These are phyloP conservation scores for Fagopyrum esculentum DNA, from an alignment of 148 eudicot genomes.

Conservation along the genomic window DNA sequence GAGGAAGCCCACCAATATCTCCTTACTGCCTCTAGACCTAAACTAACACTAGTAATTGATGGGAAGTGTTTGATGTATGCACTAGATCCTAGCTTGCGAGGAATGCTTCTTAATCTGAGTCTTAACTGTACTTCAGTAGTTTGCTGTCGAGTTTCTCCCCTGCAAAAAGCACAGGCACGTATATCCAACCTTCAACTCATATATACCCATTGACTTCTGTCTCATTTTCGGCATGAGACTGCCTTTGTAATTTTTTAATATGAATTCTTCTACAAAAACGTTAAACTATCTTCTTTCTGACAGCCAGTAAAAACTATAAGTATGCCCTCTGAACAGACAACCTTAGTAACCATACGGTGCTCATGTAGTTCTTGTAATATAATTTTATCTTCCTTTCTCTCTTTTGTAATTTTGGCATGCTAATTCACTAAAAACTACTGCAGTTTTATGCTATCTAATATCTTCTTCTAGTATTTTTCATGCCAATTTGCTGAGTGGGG, in stretches of 20 bases:
- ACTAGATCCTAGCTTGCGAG: slow-evolving; percentile 74
- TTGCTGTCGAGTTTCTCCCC: slow-evolving; percentile 98
- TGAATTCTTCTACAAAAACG: background rate
- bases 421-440: background rate
- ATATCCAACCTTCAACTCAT: background rate
- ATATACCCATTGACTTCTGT: background rate
- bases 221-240: background rate
- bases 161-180: slow-evolving; percentile 48
- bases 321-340: background rate
- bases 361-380: background rate
- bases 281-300: background rate
- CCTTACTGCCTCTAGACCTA: slow-evolving; percentile 38
- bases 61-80: slow-evolving; percentile 99
- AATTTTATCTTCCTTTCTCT: background rate
- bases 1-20: slow-evolving; percentile 68
- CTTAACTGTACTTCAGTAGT: slow-evolving; percentile 84
- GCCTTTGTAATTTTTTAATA: background rate
- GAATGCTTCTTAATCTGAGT: slow-evolving; percentile 74
- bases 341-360: background rate
- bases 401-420: background rate
- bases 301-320: background rate
- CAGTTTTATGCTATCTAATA: background rate
- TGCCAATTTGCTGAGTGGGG: background rate
- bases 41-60: slow-evolving; percentile 84
- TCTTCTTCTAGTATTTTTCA: background rate